phyloP scores from a whole-genome alignment of 192 early-diverging fungal genomes.

The Funneliformis geosporum region DNA sequence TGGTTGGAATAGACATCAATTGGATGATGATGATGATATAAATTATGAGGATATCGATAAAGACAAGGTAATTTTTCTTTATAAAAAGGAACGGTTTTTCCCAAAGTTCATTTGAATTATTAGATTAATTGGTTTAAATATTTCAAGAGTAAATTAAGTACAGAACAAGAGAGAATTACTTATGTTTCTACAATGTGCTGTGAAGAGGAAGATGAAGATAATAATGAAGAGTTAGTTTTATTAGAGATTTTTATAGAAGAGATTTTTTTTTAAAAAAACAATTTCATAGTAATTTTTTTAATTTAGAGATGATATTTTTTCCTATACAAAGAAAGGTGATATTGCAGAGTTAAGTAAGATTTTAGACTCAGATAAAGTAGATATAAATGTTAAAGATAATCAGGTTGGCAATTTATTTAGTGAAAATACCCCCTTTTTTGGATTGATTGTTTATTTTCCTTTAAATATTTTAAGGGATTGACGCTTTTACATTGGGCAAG shows the following conservation, averaged over 20 bases:
- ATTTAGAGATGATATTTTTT: constrained; percentile 23
- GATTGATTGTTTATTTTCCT: not conserved
- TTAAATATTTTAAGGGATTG: constrained; percentile 42
- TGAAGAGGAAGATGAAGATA: not conserved
- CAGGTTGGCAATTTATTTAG: not conserved
- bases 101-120: not conserved
- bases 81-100: not conserved
- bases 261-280: not conserved
- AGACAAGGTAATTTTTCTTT: constrained; percentile 22
- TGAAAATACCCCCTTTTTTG: too few relatives aligned
- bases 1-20: constrained; percentile 22
- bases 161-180: not conserved
- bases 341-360: not conserved
- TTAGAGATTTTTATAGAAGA: not conserved
- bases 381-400: constrained; percentile 20
- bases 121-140: not conserved
- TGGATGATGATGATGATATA: constrained; percentile 32
- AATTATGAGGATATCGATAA: constrained; percentile 36
- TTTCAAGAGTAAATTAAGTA: not conserved
- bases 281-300: not conserved
- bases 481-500: constrained; percentile 56
- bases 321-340: constrained; percentile 12
- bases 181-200: constrained; percentile 25
- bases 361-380: not conserved
- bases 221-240: not conserved